Base-by-base conservation (phyloP, 495 filamentous ascomycete genomes). In the Recurvomyces mirabilis region DNA sequence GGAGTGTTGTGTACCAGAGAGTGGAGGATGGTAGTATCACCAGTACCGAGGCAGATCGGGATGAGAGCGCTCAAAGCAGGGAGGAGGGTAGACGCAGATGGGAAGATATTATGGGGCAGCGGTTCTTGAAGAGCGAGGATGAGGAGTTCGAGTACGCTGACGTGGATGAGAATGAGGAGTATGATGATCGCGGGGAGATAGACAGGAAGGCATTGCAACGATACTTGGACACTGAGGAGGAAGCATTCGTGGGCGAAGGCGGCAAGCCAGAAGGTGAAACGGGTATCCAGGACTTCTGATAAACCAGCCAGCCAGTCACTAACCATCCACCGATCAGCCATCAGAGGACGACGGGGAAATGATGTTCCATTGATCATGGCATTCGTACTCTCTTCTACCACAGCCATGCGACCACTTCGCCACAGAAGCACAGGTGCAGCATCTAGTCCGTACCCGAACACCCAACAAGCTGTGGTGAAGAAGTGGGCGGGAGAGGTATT, bases 261-360 rank as follows among this genome's bases (percentile, higher is more conserved):
- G 56, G 56, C 18, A n/a, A n/a, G n/a, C 53, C 82, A 14, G 63
- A 61, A 20, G 82, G 84, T 3, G 77, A 89, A 63, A 89, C 84
- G 15, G 85, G 85, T 1, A 66, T 89, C 26, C 83, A 89, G 57
- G 85, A 93, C 61, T 93, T 78, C 46, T 91, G 35, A 55, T 7
- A 29, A n/a, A n/a, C n/a, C n/a, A n/a, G n/a, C n/a, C n/a, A n/a
- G n/a, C n/a, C n/a, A n/a, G n/a, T n/a, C n/a, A n/a, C n/a, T n/a
- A n/a, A n/a, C n/a, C n/a, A n/a, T n/a, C n/a, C n/a, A n/a, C n/a
- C n/a, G n/a, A n/a, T n/a, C n/a, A n/a, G n/a, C n/a, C n/a, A n/a
- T n/a, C n/a, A n/a, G n/a, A n/a, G n/a, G n/a, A n/a, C n/a, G n/a
- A n/a, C n/a, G n/a, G n/a, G n/a, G n/a, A n/a, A n/a, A n/a, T n/a